Conservation (phyloP, 2,329 filamentous ascomycete species). For the Cytospora piceicola region DNA sequence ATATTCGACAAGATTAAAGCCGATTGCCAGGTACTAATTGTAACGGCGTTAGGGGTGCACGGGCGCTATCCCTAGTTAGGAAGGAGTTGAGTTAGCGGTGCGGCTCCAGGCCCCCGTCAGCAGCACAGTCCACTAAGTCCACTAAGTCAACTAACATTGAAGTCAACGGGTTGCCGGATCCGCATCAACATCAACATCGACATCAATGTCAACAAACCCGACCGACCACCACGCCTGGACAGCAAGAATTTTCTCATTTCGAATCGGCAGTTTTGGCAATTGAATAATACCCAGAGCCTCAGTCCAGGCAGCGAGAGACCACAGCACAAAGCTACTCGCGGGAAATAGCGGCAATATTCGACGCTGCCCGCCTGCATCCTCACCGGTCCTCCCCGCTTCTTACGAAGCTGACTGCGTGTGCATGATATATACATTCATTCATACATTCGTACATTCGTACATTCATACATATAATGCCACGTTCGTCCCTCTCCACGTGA, state of each 20-base stretch:
- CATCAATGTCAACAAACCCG: neutral
- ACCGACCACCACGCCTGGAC: neutral
- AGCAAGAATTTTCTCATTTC: neutral
- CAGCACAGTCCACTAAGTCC: neutral
- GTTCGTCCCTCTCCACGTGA: slow-evolving; percentile 10
- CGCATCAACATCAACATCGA: neutral
- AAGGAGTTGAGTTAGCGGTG: neutral
- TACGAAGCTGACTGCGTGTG: neutral
- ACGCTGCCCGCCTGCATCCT: neutral
- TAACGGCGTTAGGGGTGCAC: too few species aligned
- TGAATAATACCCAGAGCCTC: too few species aligned
- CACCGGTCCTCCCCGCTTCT: neutral
- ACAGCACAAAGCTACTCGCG: neutral
- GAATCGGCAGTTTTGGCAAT: neutral
- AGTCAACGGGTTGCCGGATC: neutral
- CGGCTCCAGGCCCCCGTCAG: neutral
- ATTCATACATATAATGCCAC: slow-evolving; percentile 1
- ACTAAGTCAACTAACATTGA: too few species aligned
- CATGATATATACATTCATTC: neutral
- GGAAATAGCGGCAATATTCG: neutral
- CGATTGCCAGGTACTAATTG: too few species aligned
- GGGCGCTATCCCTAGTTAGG: too few species aligned
- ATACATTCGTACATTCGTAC: neutral
- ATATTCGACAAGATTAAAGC: too few species aligned
- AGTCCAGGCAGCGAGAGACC: neutral